Conservation (phyloP, 495 filamentous ascomycete genomes). For the Chaetomium fimeti region DNA sequence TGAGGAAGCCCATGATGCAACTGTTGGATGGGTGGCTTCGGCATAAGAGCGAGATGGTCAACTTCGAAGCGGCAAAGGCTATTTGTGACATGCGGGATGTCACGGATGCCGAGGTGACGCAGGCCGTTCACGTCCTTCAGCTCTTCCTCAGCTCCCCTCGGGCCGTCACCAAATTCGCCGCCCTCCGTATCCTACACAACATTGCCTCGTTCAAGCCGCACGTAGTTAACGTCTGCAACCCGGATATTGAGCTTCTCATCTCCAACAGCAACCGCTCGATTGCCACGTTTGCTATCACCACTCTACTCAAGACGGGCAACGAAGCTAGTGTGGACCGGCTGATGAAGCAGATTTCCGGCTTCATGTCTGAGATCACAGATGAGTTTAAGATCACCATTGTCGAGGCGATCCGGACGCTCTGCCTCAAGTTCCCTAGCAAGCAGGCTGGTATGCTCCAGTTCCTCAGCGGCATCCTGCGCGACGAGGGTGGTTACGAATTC, state of each 20-base stretch:
- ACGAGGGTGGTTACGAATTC: constrained; percentile 98
- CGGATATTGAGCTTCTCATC: constrained; percentile 92
- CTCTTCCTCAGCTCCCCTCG: constrained; percentile 95
- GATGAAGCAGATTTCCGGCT: constrained; percentile 96
- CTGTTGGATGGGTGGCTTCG: constrained; percentile 93
- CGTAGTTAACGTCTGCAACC: constrained; percentile 89
- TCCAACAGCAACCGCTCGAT: constrained; percentile 96
- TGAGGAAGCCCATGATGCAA: constrained; percentile 92
- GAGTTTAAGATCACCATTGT: constrained; percentile 99
- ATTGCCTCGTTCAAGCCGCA: constrained; percentile 94
- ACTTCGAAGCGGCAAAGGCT: constrained; percentile 97
- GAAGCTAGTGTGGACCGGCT: constrained; percentile 94
- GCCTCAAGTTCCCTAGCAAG: constrained; percentile 96
- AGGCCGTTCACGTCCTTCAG: constrained; percentile 92
- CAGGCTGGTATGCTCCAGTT: constrained; percentile 97
- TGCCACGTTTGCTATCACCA: constrained; percentile 97
- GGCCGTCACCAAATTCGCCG: constrained; percentile 95
- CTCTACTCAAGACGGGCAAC: constrained; percentile 95
- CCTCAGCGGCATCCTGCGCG: constrained; percentile 88
- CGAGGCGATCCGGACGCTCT: constrained; percentile 92
- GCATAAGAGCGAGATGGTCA: constrained; percentile 99
- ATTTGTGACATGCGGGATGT: constrained; percentile 94
- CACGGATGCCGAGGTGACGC: constrained; percentile 83
- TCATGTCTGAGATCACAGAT: constrained; percentile 97
- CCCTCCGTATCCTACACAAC: constrained; percentile 93